These are phyloP conservation scores for Neonectria faginata DNA, from an alignment of 2,329 filamentous ascomycete genomes.

Conservation along the genomic window DNA sequence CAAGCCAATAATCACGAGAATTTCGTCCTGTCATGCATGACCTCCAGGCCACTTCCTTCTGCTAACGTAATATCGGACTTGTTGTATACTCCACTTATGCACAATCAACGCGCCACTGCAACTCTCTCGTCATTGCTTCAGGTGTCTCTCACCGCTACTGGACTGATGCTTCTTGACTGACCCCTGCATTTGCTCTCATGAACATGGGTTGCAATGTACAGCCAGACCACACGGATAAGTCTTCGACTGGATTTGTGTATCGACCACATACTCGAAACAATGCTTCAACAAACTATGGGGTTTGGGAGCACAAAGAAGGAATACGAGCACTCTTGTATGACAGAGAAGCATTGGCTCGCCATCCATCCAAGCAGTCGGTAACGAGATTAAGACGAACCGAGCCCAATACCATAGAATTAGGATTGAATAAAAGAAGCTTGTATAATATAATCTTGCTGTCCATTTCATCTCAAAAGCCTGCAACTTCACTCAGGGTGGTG, in stretches of 20 bases:
- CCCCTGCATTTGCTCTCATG: background rate
- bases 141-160: slow-evolving; percentile 23
- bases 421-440: background rate
- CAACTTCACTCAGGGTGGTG: background rate
- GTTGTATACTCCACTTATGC: slow-evolving; percentile 27
- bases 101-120: slow-evolving; percentile 21
- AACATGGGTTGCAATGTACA: slow-evolving; percentile 1
- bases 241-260: background rate
- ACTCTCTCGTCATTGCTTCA: slow-evolving; percentile 2
- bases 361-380: background rate
- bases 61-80: slow-evolving; percentile 10
- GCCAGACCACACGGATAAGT: background rate
- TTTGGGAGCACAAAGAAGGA: slow-evolving; percentile 21
- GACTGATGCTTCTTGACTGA: background rate
- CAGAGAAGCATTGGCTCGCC: slow-evolving; percentile 9
- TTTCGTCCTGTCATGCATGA: slow-evolving; percentile 4
- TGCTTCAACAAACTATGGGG: background rate
- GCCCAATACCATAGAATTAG: background rate
- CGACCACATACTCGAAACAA: background rate
- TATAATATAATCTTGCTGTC: slow-evolving; percentile 13
- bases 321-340: slow-evolving; percentile 9
- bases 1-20: slow-evolving; percentile 4
- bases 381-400: slow-evolving; percentile 13
- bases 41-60: slow-evolving; percentile 1
- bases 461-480: background rate